These are phyloP conservation scores for Fusarium xyrophilum DNA, from an alignment of 2,329 filamentous ascomycete genomes.

Conservation along the genomic window DNA sequence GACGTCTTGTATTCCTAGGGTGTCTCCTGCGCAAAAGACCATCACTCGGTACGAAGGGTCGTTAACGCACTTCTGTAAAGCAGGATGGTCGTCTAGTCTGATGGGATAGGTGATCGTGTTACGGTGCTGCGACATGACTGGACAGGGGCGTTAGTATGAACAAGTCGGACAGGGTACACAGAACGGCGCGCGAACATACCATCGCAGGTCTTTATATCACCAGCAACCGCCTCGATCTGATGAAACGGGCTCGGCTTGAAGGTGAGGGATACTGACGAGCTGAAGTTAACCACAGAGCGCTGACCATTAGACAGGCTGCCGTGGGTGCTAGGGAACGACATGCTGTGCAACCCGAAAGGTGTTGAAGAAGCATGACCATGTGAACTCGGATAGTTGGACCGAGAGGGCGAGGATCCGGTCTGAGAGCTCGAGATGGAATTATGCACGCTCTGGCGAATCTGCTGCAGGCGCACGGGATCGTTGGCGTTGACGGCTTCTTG, in stretches of 20 bases:
- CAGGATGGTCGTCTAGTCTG: constrained; percentile 58
- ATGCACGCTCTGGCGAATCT: constrained; percentile 53
- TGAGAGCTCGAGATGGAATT: constrained; percentile 45
- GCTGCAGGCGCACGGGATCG: constrained; percentile 52
- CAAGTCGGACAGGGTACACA: neutral
- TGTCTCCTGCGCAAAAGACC: constrained; percentile 80
- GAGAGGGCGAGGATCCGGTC: constrained; percentile 26
- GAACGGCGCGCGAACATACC: constrained; percentile 58
- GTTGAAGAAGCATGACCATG: constrained; percentile 17
- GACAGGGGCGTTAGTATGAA: constrained; percentile 10
- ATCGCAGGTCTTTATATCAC: constrained; percentile 72
- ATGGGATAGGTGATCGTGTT: constrained; percentile 57
- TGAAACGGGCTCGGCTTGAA: constrained; percentile 88
- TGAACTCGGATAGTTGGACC: constrained; percentile 24
- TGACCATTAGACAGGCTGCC: constrained; percentile 32
- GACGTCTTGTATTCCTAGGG: constrained; percentile 73
- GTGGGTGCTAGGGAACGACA: constrained; percentile 33
- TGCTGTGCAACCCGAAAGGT: constrained; percentile 23
- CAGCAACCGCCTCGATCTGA: constrained; percentile 69
- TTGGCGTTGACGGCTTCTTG: constrained; percentile 48
- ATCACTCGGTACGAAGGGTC: constrained; percentile 75
- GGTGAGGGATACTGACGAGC: constrained; percentile 27
- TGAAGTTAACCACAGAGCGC: constrained; percentile 20
- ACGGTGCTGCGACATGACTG: constrained; percentile 63
- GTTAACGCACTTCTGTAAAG: constrained; percentile 61